Conservation (phyloP, 2,329 filamentous ascomycete species). For the Aspergillus sp. region DNA sequence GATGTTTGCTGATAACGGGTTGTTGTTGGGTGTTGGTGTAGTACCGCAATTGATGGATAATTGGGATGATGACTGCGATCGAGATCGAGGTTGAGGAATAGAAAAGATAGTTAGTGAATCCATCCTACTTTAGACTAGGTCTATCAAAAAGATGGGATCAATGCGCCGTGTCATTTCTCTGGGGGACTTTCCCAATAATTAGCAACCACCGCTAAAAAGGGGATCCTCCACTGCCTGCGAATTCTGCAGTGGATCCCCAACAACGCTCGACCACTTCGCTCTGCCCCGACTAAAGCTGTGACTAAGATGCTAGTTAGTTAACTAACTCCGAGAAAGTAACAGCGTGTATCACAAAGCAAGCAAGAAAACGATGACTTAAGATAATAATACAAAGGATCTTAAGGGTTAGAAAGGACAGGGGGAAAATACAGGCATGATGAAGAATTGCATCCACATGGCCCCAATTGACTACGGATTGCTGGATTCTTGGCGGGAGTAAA, state of each 20-base stretch:
- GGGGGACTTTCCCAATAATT: conserved; percentile 2
- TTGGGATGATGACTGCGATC: neutral
- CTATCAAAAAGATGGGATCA: conserved; percentile 3
- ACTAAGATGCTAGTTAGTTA: no score
- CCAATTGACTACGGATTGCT: neutral
- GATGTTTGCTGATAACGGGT: neutral
- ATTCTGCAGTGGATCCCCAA: neutral
- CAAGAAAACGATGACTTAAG: no score
- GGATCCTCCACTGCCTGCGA: neutral
- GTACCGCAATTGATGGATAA: neutral
- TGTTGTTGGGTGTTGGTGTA: neutral
- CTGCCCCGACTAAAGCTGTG: no score
- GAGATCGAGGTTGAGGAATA: neutral
- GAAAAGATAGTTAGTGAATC: no score
- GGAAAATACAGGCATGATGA: neutral
- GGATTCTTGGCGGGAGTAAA: neutral
- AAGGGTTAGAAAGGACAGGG: neutral
- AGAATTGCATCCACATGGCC: conserved; percentile 6
- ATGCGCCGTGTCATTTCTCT: conserved; percentile 5
- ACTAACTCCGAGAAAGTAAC: no score
- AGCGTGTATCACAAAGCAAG: no score
- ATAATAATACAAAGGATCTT: no score
- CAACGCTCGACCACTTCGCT: neutral
- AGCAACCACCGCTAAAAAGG: neutral
- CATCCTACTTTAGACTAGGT: no score